Evolutionary conservation across 495 filamentous ascomycete genomes (phyloP).

Genomic region (Chaetomium cochliodes): DNA sequence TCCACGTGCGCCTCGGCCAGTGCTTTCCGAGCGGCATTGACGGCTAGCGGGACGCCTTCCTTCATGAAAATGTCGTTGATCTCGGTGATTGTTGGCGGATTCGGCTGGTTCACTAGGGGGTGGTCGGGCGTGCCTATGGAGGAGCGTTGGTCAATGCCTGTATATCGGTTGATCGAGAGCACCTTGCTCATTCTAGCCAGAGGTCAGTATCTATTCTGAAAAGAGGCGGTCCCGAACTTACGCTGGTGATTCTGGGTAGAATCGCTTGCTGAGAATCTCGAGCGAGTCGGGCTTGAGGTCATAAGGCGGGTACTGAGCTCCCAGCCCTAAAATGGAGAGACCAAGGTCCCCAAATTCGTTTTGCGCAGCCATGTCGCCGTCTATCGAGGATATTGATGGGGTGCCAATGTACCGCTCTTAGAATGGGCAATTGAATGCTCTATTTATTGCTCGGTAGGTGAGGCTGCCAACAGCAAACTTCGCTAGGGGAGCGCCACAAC

Average conservation of each 20-base stretch:
- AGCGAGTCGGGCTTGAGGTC: slow-evolving; percentile 42
- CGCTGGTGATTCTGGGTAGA: slow-evolving; percentile 53
- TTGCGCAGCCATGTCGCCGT: slow-evolving; percentile 29
- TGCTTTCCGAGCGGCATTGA: slow-evolving; percentile 58
- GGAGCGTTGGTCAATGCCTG: slow-evolving; percentile 62
- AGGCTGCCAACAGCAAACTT: neutral
- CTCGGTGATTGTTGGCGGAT: slow-evolving; percentile 55
- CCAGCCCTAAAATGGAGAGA: slow-evolving; percentile 53
- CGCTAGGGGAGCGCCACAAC: neutral
- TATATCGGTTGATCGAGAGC: slow-evolving; percentile 60
- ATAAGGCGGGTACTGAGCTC: slow-evolving; percentile 51
- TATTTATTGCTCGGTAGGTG: neutral
- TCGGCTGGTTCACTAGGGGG: slow-evolving; percentile 53
- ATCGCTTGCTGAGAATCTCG: slow-evolving; percentile 45
- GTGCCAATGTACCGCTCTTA: slow-evolving; percentile 20
- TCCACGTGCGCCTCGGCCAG: slow-evolving; percentile 54
- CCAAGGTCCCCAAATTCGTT: slow-evolving; percentile 39
- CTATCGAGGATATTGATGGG: neutral
- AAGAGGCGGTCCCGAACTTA: slow-evolving; percentile 29
- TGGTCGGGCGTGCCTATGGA: slow-evolving; percentile 58
- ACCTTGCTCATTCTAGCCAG: slow-evolving; percentile 54
- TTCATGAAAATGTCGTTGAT: slow-evolving; percentile 55
- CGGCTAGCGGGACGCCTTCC: slow-evolving; percentile 58
- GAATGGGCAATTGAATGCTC: neutral
- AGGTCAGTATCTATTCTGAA: neutral